These are phyloP conservation scores for Coniochaeta sp. DNA, from an alignment of 2,329 filamentous ascomycete species.

Conservation along the genomic window DNA sequence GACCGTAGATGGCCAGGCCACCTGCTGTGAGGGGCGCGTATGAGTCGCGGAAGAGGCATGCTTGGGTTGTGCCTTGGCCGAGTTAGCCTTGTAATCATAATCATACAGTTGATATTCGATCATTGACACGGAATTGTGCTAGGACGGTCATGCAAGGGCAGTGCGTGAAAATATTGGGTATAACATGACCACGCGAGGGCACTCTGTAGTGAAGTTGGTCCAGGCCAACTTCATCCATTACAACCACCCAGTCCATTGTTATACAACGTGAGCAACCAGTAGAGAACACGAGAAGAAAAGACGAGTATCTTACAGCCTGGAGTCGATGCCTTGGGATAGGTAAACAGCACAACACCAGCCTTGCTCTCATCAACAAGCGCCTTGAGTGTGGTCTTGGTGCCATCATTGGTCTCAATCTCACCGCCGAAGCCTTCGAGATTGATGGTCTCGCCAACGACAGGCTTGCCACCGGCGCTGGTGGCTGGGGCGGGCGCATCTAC, in stretches of 20 bases:
- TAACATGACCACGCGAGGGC: neutral
- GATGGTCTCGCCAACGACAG: constrained; percentile 47
- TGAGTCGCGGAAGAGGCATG: constrained; percentile 83
- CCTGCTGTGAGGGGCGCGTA: constrained; percentile 68
- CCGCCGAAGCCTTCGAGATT: constrained; percentile 54
- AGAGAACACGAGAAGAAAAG: neutral
- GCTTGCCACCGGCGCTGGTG: constrained; percentile 27
- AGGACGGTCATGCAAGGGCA: too few species aligned
- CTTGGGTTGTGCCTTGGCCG: constrained; percentile 79
- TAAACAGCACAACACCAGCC: constrained; percentile 84
- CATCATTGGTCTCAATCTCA: constrained; percentile 80
- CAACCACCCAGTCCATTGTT: neutral
- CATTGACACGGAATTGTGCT: too few species aligned
- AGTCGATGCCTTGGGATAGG: constrained; percentile 90
- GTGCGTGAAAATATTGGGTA: too few species aligned
- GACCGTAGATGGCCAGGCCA: constrained; percentile 81
- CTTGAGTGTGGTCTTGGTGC: constrained; percentile 70
- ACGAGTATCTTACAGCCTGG: constrained; percentile 69
- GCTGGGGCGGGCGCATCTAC: constrained; percentile 20
- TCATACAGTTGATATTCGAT: too few species aligned
- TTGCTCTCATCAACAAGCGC: constrained; percentile 76
- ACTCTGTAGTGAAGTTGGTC: neutral
- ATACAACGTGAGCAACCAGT: neutral
- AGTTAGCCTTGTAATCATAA: constrained; percentile 4
- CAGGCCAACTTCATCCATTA: neutral